Percentiles rank a stretch among this genome's conserved stretches.
Evolutionary conservation across 2,329 filamentous ascomycete species (phyloP).

Genomic region (Pseudogymnoascus sp.): DNA sequence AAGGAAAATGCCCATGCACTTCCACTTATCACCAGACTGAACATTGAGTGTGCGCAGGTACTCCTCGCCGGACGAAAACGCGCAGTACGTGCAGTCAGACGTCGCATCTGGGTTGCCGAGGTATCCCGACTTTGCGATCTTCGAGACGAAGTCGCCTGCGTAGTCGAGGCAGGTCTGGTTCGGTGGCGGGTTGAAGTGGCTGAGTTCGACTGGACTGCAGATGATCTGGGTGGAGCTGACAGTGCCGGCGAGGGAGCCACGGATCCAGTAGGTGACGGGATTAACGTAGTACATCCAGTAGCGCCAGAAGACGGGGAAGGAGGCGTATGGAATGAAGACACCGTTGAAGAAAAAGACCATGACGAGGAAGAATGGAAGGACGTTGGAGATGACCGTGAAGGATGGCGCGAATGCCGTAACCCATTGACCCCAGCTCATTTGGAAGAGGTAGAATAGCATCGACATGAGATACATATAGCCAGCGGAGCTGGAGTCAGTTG

Average conservation of each 20-base stretch:
- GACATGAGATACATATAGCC: constrained; percentile 47
- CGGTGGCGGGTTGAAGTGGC: constrained; percentile 30
- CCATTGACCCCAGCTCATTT: constrained; percentile 54
- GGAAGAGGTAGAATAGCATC: constrained; percentile 52
- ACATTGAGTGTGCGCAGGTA: constrained; percentile 54
- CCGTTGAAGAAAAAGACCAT: constrained; percentile 69
- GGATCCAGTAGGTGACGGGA: constrained; percentile 55
- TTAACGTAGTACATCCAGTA: constrained; percentile 47
- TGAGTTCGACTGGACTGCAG: constrained; percentile 43
- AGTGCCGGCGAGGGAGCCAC: constrained; percentile 44
- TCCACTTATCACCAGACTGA: constrained; percentile 54
- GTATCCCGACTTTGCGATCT: constrained; percentile 32
- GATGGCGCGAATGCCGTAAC: constrained; percentile 55
- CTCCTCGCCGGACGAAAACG: constrained; percentile 49
- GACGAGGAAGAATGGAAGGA: constrained; percentile 48
- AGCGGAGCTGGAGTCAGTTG: constrained; percentile 27
- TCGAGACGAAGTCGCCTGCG: constrained; percentile 42
- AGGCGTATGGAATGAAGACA: constrained; percentile 59
- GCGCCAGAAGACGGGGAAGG: constrained; percentile 59
- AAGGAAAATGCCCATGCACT: constrained; percentile 64
- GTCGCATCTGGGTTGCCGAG: constrained; percentile 54
- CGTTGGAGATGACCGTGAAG: constrained; percentile 49
- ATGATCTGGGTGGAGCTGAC: constrained; percentile 39
- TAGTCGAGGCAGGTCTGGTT: constrained; percentile 52
- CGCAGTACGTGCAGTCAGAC: constrained; percentile 50